Percentiles rank a stretch among this genome's conserved stretches.
phyloP scores from a whole-genome alignment of 768 basidiomycete genomes.

The Lanmaoa pseudosensibilis region DNA sequence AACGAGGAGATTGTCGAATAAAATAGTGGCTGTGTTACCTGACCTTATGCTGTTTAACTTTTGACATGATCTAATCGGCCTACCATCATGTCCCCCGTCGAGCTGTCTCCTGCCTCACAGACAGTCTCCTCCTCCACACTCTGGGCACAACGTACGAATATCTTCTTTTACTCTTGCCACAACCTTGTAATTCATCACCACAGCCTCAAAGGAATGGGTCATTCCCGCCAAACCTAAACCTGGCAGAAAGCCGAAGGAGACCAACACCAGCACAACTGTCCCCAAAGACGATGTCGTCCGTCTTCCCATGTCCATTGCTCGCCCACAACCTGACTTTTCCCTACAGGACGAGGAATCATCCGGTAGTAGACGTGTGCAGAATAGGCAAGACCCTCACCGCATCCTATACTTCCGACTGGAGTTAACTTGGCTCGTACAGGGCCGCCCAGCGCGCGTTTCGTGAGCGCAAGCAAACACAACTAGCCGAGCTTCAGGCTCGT shows the following conservation, averaged over 20 bases:
- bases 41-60: neutral
- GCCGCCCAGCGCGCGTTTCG: constrained; percentile 89
- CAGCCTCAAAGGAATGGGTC: constrained; percentile 89
- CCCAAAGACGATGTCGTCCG: constrained; percentile 52
- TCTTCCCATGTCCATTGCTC: constrained; percentile 8
- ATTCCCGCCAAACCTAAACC: constrained; percentile 86
- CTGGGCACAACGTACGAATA: constrained; percentile 69
- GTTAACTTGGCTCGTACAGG: constrained; percentile 40
- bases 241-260: constrained; percentile 79
- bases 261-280: constrained; percentile 21
- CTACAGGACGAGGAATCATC: constrained; percentile 49
- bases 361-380: constrained; percentile 68
- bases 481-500: constrained; percentile 84
- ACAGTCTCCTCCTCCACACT: constrained; percentile 50
- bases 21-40: constrained; percentile 28
- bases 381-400: constrained; percentile 47
- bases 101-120: constrained; percentile 31
- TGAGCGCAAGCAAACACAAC: constrained; percentile 85
- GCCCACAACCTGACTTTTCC: constrained; percentile 4
- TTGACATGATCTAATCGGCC: constrained; percentile 23
- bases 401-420: neutral
- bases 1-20: constrained; percentile 73
- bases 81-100: constrained; percentile 28
- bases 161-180: neutral
- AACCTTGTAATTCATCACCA: neutral